These are phyloP conservation scores for Rosa rugosa DNA, from an alignment of 306 rosid genomes.

Conservation along the genomic window DNA sequence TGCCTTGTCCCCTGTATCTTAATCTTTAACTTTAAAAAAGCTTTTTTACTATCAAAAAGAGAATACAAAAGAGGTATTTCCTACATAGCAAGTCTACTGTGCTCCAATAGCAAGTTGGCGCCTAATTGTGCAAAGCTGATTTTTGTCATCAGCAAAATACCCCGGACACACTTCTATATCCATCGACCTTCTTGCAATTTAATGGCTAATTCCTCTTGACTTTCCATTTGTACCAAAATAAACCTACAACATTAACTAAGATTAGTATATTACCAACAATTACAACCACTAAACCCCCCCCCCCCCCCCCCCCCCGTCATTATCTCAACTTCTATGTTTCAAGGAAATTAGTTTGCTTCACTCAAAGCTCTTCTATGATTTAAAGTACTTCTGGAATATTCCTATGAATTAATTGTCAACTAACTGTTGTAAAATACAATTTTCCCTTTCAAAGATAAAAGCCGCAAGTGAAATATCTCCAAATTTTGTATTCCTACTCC, in stretches of 20 bases:
- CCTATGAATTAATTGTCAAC: not conserved
- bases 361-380: not conserved
- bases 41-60: not conserved
- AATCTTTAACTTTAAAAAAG: not conserved
- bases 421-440: not conserved
- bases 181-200: not conserved
- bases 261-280: not conserved
- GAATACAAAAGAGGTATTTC: not conserved
- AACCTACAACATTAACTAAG: not conserved
- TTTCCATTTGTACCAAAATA: not conserved
- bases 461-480: not conserved
- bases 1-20: not conserved
- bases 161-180: not conserved
- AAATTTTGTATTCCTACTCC: not conserved
- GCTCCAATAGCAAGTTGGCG: not conserved
- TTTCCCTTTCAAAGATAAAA: constrained; percentile 2
- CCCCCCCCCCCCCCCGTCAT: not conserved
- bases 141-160: not conserved
- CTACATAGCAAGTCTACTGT: not conserved
- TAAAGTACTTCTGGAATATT: not conserved
- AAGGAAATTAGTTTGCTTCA: not conserved
- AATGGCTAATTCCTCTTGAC: not conserved
- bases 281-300: not conserved
- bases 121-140: not conserved
- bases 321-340: not conserved